Evolutionary conservation across 768 basidiomycete genomes (phyloP).

Genomic region (Tylopilus vinaceipallidus): DNA sequence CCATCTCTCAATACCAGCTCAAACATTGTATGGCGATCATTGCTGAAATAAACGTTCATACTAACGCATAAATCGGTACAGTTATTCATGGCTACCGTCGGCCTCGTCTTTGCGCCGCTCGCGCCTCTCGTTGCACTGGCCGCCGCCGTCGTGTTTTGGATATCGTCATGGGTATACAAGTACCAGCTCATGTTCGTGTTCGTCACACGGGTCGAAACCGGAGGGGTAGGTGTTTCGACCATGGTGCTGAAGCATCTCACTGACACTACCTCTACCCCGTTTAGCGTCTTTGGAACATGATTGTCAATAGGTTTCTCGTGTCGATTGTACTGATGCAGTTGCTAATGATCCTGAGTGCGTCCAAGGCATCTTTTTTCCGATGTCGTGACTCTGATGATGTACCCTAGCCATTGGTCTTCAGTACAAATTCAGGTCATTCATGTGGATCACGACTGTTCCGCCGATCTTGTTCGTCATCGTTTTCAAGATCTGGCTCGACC

Average conservation of each 20-base stretch:
- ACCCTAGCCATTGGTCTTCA: constrained; percentile 90
- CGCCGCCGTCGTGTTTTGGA: constrained; percentile 84
- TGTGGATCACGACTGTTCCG: constrained; percentile 83
- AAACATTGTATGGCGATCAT: constrained; percentile 47
- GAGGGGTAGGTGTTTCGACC: constrained; percentile 62
- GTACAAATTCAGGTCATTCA: constrained; percentile 66
- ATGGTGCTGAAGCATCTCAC: background rate
- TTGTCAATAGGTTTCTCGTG: constrained; percentile 82
- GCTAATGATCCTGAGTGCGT: constrained; percentile 83
- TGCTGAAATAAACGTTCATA: background rate
- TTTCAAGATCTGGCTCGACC: constrained; percentile 86
- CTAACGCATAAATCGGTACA: constrained; percentile 26
- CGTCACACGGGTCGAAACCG: constrained; percentile 85
- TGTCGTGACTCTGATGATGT: background rate
- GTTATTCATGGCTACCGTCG: constrained; percentile 93
- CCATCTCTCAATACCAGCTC: constrained; percentile 36
- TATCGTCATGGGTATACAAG: constrained; percentile 87
- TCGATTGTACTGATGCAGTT: constrained; percentile 84
- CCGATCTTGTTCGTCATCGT: constrained; percentile 73
- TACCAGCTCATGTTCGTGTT: constrained; percentile 97
- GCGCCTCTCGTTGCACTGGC: constrained; percentile 88
- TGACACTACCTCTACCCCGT: too few species aligned
- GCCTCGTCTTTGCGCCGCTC: constrained; percentile 89
- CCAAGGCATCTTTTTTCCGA: background rate
- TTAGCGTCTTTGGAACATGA: constrained; percentile 91